Evolutionary conservation across 2,329 filamentous ascomycete species (phyloP).

Genomic region (Aspergillus fumigatiaffinis): DNA sequence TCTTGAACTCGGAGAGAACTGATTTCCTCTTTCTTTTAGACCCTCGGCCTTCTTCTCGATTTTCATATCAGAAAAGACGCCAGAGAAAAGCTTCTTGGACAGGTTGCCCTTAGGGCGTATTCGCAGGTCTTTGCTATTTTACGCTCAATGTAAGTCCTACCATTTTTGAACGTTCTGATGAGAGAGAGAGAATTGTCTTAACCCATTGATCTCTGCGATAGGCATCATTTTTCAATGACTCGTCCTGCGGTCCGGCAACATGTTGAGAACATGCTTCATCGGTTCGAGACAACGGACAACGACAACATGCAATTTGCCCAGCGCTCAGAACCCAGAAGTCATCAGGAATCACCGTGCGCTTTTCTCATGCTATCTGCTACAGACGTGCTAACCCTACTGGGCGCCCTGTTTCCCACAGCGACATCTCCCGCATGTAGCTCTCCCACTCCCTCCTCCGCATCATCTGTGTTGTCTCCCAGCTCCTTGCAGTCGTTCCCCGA

Average conservation of each 20-base stretch:
- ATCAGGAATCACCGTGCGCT: conserved; percentile 39
- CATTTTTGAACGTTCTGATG: not conserved
- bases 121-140: conserved; percentile 74
- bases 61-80: conserved; percentile 91
- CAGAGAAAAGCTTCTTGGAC: conserved; percentile 67
- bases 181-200: not conserved
- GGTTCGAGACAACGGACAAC: conserved; percentile 16
- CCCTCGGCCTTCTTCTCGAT: conserved; percentile 67
- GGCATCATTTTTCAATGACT: conserved; percentile 35
- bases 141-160: conserved; percentile 58
- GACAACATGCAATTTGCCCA: conserved; percentile 1
- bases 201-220: conserved; percentile 9
- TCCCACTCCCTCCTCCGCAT: conserved; percentile 22
- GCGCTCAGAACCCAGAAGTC: conserved; percentile 56
- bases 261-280: conserved; percentile 38
- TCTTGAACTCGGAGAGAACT: conserved; percentile 21
- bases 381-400: conserved; percentile 75
- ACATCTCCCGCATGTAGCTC: conserved; percentile 24
- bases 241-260: conserved; percentile 31
- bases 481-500: conserved; percentile 18
- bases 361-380: conserved; percentile 76
- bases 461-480: conserved; percentile 19
- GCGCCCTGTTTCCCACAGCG: conserved; percentile 68
- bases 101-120: conserved; percentile 76
- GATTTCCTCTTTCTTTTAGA: conserved; percentile 37